Percentiles rank a stretch among this genome's conserved stretches.
These are phyloP conservation scores for Podospora tetraspora DNA, from an alignment of 495 filamentous ascomycete genomes.

Conservation along the genomic window DNA sequence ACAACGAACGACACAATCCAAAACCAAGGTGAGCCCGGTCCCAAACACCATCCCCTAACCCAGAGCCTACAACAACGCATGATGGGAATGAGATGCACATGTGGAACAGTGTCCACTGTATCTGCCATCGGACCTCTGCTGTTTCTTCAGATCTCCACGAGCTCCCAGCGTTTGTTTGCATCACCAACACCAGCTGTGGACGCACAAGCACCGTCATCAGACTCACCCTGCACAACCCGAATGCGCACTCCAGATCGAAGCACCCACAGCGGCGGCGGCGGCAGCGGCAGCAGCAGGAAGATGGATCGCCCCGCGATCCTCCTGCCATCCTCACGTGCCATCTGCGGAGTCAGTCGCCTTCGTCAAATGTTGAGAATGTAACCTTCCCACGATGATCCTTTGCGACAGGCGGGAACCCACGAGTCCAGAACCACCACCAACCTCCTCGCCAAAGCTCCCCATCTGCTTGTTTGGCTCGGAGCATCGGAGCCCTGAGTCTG, in stretches of 20 bases:
- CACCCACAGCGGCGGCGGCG: neutral
- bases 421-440: neutral
- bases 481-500: neutral
- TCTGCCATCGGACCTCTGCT: neutral
- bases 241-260: neutral
- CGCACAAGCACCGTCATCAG: neutral
- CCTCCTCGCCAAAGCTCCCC: neutral
- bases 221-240: neutral
- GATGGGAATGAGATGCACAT: neutral
- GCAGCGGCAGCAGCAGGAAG: neutral
- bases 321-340: neutral
- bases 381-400: neutral
- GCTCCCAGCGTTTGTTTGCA: neutral
- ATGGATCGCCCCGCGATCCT: neutral
- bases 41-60: neutral
- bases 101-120: neutral
- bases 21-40: neutral
- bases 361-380: neutral
- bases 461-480: neutral
- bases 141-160: neutral
- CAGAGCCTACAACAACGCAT: neutral
- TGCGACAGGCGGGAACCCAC: neutral
- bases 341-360: neutral
- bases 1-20: neutral
- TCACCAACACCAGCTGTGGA: neutral